phyloP scores from a whole-genome alignment of 2,329 filamentous ascomycete species.

The Pseudogymnoascus sp. region DNA sequence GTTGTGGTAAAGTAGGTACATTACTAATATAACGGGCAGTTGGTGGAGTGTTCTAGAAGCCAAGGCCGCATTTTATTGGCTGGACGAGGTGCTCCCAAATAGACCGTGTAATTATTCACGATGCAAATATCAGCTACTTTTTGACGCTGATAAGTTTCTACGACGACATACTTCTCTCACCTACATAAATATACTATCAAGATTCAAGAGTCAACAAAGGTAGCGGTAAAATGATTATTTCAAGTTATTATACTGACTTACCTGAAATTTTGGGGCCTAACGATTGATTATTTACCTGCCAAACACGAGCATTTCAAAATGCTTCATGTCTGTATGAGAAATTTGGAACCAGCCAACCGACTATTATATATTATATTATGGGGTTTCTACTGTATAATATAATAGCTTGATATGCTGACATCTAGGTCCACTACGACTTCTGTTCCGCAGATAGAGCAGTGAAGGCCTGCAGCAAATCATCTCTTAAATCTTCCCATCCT shows the following conservation, averaged over 20 bases:
- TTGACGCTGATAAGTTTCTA: not conserved
- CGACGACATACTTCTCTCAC: not conserved
- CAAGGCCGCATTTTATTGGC: not conserved
- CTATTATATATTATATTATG: not conserved
- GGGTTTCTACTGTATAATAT: not conserved
- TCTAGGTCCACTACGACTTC: not conserved
- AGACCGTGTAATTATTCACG: not conserved
- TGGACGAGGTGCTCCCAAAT: not conserved
- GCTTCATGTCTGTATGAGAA: not conserved
- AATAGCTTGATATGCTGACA: not conserved
- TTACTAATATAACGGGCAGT: constrained; percentile 2
- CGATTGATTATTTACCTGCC: not conserved
- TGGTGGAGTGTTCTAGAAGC: not conserved
- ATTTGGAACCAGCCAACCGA: not conserved
- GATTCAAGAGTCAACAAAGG: not conserved
- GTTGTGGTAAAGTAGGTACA: not conserved
- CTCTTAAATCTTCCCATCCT: constrained; percentile 72
- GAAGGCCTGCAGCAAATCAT: constrained; percentile 64
- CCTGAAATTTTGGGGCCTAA: not conserved
- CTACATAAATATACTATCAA: not conserved
- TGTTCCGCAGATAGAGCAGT: constrained; percentile 27
- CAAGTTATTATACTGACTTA: not conserved
- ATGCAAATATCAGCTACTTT: not conserved
- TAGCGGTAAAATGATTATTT: no score
- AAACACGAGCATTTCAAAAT: not conserved